Conservation (phyloP, 805 yeast genomes). For the Candida dajiaensis region DNA sequence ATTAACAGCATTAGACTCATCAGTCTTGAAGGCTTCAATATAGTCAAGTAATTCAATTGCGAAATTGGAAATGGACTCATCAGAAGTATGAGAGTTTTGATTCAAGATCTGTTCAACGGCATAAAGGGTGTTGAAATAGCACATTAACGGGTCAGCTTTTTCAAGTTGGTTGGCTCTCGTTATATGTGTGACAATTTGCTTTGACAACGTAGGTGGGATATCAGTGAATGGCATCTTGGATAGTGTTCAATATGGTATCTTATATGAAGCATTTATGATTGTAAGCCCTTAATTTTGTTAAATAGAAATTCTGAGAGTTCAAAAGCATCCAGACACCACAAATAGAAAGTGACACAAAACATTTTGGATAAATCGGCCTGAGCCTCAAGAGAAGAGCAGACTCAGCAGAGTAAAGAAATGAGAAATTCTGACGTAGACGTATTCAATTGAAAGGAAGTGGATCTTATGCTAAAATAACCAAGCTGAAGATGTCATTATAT, state of each 20-base stretch:
- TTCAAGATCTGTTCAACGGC: constrained; percentile 69
- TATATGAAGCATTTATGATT: too few species aligned
- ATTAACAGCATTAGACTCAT: constrained; percentile 30
- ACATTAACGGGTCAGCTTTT: constrained; percentile 54
- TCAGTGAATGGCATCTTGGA: constrained; percentile 1
- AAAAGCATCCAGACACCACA: constrained; percentile 1
- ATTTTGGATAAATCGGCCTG: too few species aligned
- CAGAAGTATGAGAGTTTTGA: constrained; percentile 50
- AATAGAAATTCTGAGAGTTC: too few species aligned
- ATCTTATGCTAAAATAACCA: too few species aligned
- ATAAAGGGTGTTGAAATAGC: constrained; percentile 68
- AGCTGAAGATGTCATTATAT: too few species aligned
- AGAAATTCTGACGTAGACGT: too few species aligned
- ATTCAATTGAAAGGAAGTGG: too few species aligned
- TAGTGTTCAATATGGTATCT: too few species aligned
- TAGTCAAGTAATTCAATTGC: constrained; percentile 62
- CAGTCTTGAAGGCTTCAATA: constrained; percentile 52
- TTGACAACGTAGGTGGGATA: constrained; percentile 23
- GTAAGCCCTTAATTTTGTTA: background rate
- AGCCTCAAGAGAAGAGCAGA: too few species aligned
- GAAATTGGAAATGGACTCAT: constrained; percentile 49
- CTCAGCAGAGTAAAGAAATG: too few species aligned
- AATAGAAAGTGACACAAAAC: background rate
- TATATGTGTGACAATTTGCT: constrained; percentile 32
- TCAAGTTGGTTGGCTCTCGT: constrained; percentile 54